Evolutionary conservation across 768 basidiomycete species (phyloP).

Genomic region (Rhizopogon vinicolor): DNA sequence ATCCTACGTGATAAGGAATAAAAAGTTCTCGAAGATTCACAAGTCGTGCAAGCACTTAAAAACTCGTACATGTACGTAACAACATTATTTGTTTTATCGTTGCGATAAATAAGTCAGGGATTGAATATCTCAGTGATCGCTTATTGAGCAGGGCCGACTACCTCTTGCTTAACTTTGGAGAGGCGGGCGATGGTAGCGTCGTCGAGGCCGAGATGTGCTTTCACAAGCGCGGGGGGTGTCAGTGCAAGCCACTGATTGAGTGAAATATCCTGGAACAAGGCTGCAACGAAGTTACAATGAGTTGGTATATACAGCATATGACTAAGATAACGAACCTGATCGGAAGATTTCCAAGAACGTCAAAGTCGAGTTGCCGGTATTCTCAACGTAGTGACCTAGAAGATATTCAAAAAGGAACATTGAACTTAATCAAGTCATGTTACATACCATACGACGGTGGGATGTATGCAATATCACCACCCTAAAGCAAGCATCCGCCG

Average conservation of each 20-base stretch:
- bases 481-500: slow-evolving; percentile 16
- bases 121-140: background rate
- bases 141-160: slow-evolving; percentile 32
- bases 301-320: background rate
- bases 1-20: slow-evolving; percentile 3
- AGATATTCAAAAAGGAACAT: background rate
- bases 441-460: slow-evolving; percentile 19
- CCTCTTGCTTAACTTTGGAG: slow-evolving; percentile 44
- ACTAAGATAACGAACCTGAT: slow-evolving; percentile 32
- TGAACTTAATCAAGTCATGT: background rate
- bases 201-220: slow-evolving; percentile 54
- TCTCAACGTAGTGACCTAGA: slow-evolving; percentile 64
- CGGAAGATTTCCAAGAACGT: slow-evolving; percentile 61
- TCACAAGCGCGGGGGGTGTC: slow-evolving; percentile 53
- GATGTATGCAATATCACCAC: slow-evolving; percentile 22
- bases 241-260: slow-evolving; percentile 60
- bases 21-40: background rate
- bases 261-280: slow-evolving; percentile 51
- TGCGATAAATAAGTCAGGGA: background rate
- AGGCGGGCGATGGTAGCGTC: slow-evolving; percentile 46
- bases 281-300: slow-evolving; percentile 17
- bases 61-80: slow-evolving; percentile 12
- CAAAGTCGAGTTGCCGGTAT: slow-evolving; percentile 56
- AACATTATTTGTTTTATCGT: background rate
- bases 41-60: background rate